These are phyloP conservation scores for Acer campestre DNA, from an alignment of 345 rosid genomes.

Conservation along the genomic window DNA sequence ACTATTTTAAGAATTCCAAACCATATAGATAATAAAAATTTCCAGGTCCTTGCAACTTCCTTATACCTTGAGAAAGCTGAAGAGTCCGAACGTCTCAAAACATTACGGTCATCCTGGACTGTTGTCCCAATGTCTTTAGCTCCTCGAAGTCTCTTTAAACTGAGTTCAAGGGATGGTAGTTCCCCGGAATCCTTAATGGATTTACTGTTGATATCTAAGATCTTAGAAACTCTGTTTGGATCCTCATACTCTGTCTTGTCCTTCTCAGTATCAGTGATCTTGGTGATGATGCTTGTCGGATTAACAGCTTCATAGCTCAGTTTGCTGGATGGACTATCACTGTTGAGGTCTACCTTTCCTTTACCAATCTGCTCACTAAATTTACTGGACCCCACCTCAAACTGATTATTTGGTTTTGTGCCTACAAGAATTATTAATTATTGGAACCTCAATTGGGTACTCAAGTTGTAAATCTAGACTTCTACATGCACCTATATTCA, in stretches of 20 bases:
- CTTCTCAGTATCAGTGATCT: slow-evolving; percentile 26
- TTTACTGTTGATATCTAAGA: slow-evolving; percentile 36
- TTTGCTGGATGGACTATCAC: slow-evolving; percentile 34
- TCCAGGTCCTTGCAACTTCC: slow-evolving; percentile 2
- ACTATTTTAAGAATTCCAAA: slow-evolving; percentile 5
- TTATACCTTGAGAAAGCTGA: slow-evolving; percentile 62
- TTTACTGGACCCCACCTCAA: slow-evolving; percentile 32
- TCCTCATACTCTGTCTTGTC: slow-evolving; percentile 38
- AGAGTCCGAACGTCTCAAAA: slow-evolving; percentile 50
- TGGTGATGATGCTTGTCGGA: slow-evolving; percentile 19
- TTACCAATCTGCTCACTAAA: slow-evolving; percentile 33
- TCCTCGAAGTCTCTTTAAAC: slow-evolving; percentile 45
- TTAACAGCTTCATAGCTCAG: slow-evolving; percentile 30
- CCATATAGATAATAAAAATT: background rate
- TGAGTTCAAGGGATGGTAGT: slow-evolving; percentile 27
- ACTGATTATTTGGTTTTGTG: slow-evolving; percentile 32
- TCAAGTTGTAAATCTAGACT: slow-evolving; percentile 41
- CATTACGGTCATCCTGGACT: slow-evolving; percentile 48
- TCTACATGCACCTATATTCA: slow-evolving; percentile 36
- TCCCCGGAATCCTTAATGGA: slow-evolving; percentile 35
- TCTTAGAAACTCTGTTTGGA: slow-evolving; percentile 29
- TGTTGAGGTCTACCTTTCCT: slow-evolving; percentile 35
- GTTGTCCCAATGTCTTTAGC: slow-evolving; percentile 26
- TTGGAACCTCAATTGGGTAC: slow-evolving; percentile 36
- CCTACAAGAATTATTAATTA: slow-evolving; percentile 22